These are phyloP conservation scores for Pisolithus marmoratus DNA, from an alignment of 768 basidiomycete species.

Conservation along the genomic window DNA sequence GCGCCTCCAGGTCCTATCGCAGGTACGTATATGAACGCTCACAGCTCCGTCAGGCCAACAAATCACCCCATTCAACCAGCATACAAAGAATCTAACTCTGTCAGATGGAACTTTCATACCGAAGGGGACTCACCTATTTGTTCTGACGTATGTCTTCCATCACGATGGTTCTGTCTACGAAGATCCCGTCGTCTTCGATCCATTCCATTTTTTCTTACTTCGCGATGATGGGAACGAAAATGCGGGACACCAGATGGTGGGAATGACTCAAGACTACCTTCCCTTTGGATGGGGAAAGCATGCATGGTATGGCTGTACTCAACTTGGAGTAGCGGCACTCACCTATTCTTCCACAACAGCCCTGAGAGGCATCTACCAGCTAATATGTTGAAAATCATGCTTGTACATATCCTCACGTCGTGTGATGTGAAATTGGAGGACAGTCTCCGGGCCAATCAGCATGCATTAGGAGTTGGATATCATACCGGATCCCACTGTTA, in stretches of 20 bases:
- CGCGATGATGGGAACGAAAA: constrained; percentile 28
- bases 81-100: constrained; percentile 31
- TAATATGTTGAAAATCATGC: constrained; percentile 37
- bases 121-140: constrained; percentile 23
- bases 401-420: constrained; percentile 36
- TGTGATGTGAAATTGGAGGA: constrained; percentile 39
- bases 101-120: constrained; percentile 35
- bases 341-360: constrained; percentile 6
- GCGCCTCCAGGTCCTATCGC: constrained; percentile 18
- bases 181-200: constrained; percentile 35
- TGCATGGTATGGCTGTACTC: too few relatives aligned
- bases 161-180: constrained; percentile 21
- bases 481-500: too few relatives aligned
- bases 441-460: too few relatives aligned
- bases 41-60: not conserved
- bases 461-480: too few relatives aligned
- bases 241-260: constrained; percentile 30
- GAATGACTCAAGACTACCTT: constrained; percentile 28
- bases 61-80: constrained; percentile 10
- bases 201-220: constrained; percentile 42
- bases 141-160: constrained; percentile 17
- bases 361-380: constrained; percentile 41
- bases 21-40: not conserved
- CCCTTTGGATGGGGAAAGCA: too few relatives aligned
- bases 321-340: too few relatives aligned